phyloP scores from a whole-genome alignment of 495 filamentous ascomycete species.

The Hypoxylon subgilvum region DNA sequence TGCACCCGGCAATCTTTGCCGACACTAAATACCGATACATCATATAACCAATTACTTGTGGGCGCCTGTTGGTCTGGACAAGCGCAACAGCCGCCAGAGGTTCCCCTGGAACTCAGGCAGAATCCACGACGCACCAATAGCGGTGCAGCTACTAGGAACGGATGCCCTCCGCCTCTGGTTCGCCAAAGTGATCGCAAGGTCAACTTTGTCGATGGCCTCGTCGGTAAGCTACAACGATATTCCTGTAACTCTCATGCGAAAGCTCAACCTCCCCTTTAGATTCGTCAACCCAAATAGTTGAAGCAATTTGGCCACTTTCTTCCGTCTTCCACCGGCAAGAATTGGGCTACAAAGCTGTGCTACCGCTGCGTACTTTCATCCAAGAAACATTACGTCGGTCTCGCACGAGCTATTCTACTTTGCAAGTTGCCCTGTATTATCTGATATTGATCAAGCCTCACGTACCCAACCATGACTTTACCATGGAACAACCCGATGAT shows the following conservation, averaged over 20 bases:
- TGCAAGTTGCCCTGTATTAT: constrained; percentile 97
- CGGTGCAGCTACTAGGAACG: constrained; percentile 59
- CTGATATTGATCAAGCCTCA: constrained; percentile 91
- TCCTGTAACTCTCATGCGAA: constrained; percentile 24
- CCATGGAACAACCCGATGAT: constrained; percentile 83
- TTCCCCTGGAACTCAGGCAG: constrained; percentile 72
- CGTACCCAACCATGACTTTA: constrained; percentile 80
- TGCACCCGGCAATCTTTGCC: constrained; percentile 14
- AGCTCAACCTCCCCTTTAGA: constrained; percentile 64
- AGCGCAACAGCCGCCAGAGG: constrained; percentile 52
- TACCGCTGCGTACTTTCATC: constrained; percentile 93
- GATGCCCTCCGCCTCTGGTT: constrained; percentile 79
- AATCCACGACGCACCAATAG: constrained; percentile 78
- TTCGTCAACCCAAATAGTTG: constrained; percentile 95
- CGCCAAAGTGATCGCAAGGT: constrained; percentile 93
- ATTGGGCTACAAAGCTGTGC: constrained; percentile 68
- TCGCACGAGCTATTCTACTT: constrained; percentile 92
- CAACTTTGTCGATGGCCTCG: constrained; percentile 95
- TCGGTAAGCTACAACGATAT: constrained; percentile 75
- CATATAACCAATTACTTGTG: constrained; percentile 13
- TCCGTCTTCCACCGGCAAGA: constrained; percentile 64
- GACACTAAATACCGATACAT: constrained; percentile 14
- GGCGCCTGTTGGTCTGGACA: constrained; percentile 32
- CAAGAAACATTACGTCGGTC: constrained; percentile 95
- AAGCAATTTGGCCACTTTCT: constrained; percentile 92